phyloP scores from a whole-genome alignment of 768 basidiomycete genomes.

The Pleurotus giganteus region DNA sequence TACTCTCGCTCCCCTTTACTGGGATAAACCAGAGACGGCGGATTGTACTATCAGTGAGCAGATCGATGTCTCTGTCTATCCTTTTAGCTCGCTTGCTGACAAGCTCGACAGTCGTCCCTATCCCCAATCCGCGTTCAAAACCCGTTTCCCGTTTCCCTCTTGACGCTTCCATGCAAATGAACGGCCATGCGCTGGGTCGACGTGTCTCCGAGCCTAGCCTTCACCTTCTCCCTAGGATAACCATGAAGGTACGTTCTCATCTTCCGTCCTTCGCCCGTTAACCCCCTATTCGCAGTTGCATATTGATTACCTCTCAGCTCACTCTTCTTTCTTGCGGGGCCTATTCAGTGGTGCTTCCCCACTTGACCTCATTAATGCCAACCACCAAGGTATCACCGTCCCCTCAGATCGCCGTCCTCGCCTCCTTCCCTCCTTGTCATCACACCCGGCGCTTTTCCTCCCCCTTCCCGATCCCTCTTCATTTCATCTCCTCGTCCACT shows the following conservation, averaged over 20 bases:
- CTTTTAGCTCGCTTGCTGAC: constrained; percentile 7
- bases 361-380: constrained; percentile 51
- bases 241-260: constrained; percentile 54
- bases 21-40: constrained; percentile 73
- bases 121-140: constrained; percentile 39
- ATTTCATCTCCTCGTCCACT: constrained; percentile 71
- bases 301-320: constrained; percentile 77
- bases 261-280: background rate
- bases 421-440: constrained; percentile 61
- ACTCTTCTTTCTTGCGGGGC: constrained; percentile 69
- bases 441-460: constrained; percentile 69
- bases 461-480: constrained; percentile 75
- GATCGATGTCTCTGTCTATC: background rate
- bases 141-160: constrained; percentile 26
- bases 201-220: constrained; percentile 51
- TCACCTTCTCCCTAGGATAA: constrained; percentile 52
- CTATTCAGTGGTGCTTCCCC: constrained; percentile 69
- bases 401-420: constrained; percentile 60
- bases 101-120: constrained; percentile 42
- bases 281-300: constrained; percentile 53
- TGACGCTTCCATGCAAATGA: constrained; percentile 33
- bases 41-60: constrained; percentile 74
- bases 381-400: constrained; percentile 32
- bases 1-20: constrained; percentile 62
- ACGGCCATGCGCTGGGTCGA: constrained; percentile 42